Conservation (phyloP, 441 rosid genomes). For the Melastoma candidum region DNA sequence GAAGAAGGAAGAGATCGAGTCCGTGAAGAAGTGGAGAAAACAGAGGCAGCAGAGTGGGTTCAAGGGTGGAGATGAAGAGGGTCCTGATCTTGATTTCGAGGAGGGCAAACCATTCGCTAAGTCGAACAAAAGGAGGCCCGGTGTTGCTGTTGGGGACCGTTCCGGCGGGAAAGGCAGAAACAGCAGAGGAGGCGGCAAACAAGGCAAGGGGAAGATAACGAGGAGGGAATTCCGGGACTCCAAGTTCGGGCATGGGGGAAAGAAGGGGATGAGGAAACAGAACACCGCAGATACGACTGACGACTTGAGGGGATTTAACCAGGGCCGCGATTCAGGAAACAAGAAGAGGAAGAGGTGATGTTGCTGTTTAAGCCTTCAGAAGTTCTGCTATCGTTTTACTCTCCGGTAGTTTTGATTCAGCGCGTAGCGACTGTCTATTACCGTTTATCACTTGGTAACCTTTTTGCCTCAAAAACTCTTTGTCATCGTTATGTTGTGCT, state of each 20-base stretch:
- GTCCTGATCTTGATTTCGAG: conserved; percentile 45
- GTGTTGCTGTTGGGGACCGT: conserved; percentile 55
- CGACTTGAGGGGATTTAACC: conserved; percentile 36
- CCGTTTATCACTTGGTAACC: too few relatives aligned
- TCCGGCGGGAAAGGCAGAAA: conserved; percentile 62
- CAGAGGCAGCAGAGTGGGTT: conserved; percentile 83
- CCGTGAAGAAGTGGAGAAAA: conserved; percentile 90
- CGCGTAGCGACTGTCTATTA: too few relatives aligned
- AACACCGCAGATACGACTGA: conserved; percentile 61
- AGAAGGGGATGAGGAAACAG: conserved; percentile 66
- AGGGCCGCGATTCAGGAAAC: conserved; percentile 31
- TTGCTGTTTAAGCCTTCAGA: neutral
- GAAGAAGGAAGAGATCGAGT: conserved; percentile 69
- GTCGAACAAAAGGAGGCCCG: conserved; percentile 49
- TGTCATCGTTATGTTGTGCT: too few relatives aligned
- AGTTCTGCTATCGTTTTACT: too few relatives aligned
- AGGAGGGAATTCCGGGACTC: conserved; percentile 49
- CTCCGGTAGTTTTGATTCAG: too few relatives aligned
- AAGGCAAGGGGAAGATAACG: conserved; percentile 18
- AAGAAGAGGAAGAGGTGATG: conserved; percentile 60
- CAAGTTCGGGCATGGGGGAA: conserved; percentile 75
- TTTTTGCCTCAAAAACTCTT: too few relatives aligned
- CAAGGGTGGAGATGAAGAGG: conserved; percentile 35
- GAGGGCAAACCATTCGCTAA: conserved; percentile 49
- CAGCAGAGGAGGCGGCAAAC: conserved; percentile 19